Evolutionary conservation across 2,329 filamentous ascomycete genomes (phyloP), one percentile per base, ranked within the genome.

Genomic region (Fusarium sarcochroum): DNA sequence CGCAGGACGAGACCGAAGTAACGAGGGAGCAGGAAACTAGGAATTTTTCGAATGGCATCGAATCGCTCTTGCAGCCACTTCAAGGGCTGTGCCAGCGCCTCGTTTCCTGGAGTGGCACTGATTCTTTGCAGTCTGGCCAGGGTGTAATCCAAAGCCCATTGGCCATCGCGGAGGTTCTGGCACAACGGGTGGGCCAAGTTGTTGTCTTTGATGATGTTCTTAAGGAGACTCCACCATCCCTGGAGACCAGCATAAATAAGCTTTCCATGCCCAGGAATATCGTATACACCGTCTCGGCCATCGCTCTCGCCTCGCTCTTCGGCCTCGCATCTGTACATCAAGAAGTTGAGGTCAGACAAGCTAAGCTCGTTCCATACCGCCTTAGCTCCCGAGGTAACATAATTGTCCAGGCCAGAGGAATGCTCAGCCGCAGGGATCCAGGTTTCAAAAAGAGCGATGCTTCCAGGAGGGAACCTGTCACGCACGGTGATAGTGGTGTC

Each of bases 201-300:
- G 77, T 99, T 99, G 68, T 96, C 90, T 50, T 86, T 87, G 72
- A 98, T 92, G 65, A 99, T 91, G 58, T 92, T 86, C 72, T 93
- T 91, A 41, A 99, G 82, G 1, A 97, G 84, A 77, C 94, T 98
- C 94, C 95, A 97, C 95, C 96, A 99, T 37, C 97, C 97, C 78
- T 99, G 96, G n/a, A 99, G 85, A 63, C 96, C 96, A 63, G 95
- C 95, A 78, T 98, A 99, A 3, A 98, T 93, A 41, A 98, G 86
- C 61, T 91, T 89, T 4, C 94, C 95, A 75, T 94, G 85, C 2
- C 90, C 90, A 2, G 96, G 96, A 68, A 99, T 91, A 52, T 90
- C 87, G 80, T 98, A 99, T 10, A 90, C 90, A n/a, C 96, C 95
- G 76, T 98, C 93, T 62, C 87, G 86, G 6, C 93, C 93, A 51